phyloP scores from a whole-genome alignment of 306 rosid species.

The Medicago ruthenica region DNA sequence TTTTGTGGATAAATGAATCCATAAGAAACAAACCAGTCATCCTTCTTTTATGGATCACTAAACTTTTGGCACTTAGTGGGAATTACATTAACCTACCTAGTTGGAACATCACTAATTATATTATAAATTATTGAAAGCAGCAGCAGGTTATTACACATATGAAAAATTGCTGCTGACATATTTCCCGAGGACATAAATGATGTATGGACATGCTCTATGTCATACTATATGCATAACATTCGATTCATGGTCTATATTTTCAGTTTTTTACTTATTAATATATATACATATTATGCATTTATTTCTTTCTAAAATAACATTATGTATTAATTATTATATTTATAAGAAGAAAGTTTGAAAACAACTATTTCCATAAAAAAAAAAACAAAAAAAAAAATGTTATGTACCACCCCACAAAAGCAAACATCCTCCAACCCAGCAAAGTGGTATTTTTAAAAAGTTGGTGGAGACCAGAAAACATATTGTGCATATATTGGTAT shows the following conservation, averaged over 20 bases:
- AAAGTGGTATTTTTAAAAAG: neutral
- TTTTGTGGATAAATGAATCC: conserved; percentile 12
- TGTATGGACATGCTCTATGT: conserved; percentile 26
- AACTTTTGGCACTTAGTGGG: conserved; percentile 36
- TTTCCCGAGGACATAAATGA: conserved; percentile 17
- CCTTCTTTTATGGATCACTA: conserved; percentile 12
- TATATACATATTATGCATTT: neutral
- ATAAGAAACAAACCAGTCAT: conserved; percentile 1
- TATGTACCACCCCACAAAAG: neutral
- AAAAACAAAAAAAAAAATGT: neutral
- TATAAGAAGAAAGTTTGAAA: neutral
- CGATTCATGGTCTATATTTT: conserved; percentile 20
- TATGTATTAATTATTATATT: neutral
- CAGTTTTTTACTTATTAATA: neutral
- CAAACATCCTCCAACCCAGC: too few species aligned
- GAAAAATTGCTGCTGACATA: conserved; percentile 30
- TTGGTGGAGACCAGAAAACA: neutral
- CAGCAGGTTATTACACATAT: conserved; percentile 15
- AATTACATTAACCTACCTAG: conserved; percentile 27
- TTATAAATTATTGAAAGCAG: conserved; percentile 39
- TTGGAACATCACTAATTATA: conserved; percentile 12
- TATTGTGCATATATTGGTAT: neutral
- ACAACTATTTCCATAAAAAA: neutral
- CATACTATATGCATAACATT: conserved; percentile 2
- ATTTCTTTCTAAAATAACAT: neutral